Percentiles rank a stretch among this genome's conserved stretches.
These are phyloP conservation scores for Isatis tinctoria DNA, from an alignment of 345 rosid species.

Conservation along the genomic window DNA sequence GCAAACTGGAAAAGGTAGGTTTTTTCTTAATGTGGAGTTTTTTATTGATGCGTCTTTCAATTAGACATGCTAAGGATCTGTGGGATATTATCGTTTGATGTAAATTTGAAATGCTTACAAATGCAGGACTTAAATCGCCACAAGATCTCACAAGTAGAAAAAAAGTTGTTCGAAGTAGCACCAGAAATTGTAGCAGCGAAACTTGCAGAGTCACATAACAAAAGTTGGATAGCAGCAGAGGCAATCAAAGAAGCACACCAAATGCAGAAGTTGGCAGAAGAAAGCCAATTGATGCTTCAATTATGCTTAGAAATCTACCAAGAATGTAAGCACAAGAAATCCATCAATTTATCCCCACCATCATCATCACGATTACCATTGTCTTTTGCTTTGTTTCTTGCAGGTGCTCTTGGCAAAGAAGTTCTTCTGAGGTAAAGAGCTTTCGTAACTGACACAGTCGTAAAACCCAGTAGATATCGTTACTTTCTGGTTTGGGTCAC, in stretches of 20 bases:
- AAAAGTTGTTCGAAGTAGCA: constrained; percentile 61
- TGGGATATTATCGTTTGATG: background rate
- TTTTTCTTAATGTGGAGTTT: constrained; percentile 32
- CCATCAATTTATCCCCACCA: background rate
- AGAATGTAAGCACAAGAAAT: background rate
- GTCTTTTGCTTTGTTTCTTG: background rate
- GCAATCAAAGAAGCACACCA: constrained; percentile 47
- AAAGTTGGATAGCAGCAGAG: constrained; percentile 8
- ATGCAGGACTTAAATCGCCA: constrained; percentile 50
- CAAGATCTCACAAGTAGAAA: constrained; percentile 60
- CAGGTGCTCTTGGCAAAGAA: background rate
- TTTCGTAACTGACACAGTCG: background rate
- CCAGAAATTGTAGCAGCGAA: constrained; percentile 63
- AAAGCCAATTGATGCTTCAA: constrained; percentile 16
- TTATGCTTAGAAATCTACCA: background rate
- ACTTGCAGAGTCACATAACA: constrained; percentile 41
- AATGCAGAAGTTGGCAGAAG: constrained; percentile 42
- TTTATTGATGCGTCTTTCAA: background rate
- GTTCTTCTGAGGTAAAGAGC: background rate
- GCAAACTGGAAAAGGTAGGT: constrained; percentile 80
- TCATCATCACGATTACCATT: background rate
- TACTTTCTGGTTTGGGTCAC: background rate
- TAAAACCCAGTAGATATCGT: background rate
- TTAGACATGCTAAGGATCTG: background rate
- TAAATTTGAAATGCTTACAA: background rate